Percentiles rank a stretch among this genome's conserved stretches.
phyloP scores from a whole-genome alignment of 768 basidiomycete species.

The Neoboletus brunneissimus region DNA sequence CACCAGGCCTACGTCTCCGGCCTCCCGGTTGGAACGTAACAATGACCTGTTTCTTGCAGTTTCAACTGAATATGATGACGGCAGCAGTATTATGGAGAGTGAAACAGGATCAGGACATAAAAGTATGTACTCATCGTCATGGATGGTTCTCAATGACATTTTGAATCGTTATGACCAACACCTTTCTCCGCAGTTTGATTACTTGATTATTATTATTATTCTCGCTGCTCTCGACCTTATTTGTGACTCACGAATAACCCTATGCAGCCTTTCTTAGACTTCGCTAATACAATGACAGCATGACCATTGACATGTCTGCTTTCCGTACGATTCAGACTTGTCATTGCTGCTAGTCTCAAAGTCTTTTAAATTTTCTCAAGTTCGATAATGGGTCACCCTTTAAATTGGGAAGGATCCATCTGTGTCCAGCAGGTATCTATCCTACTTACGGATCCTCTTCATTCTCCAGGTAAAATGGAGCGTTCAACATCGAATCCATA shows the following conservation, averaged over 20 bases:
- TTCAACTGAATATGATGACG: constrained; percentile 38
- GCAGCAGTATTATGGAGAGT: constrained; percentile 74
- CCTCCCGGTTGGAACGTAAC: too few species aligned
- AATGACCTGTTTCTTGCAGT: constrained; percentile 27
- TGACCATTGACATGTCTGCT: background rate
- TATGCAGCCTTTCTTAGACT: constrained; percentile 25
- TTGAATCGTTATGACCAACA: constrained; percentile 18
- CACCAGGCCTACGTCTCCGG: too few species aligned
- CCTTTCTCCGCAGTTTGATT: constrained; percentile 18
- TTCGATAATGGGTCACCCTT: too few species aligned
- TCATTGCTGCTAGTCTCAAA: too few species aligned
- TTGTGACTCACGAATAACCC: constrained; percentile 24
- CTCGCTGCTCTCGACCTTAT: constrained; percentile 17
- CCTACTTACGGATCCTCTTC: constrained; percentile 32
- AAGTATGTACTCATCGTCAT: constrained; percentile 10
- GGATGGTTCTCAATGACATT: constrained; percentile 16
- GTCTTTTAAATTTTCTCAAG: too few species aligned
- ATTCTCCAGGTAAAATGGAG: constrained; percentile 30
- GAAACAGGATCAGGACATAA: constrained; percentile 39
- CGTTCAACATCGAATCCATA: too few species aligned
- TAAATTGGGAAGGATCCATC: too few species aligned
- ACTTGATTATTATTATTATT: constrained; percentile 29
- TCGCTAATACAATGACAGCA: constrained; percentile 20
- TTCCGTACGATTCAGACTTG: background rate
- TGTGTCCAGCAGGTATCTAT: too few species aligned